Base-by-base conservation (phyloP, 2,329 filamentous ascomycete genomes). In the Exophiala viscosa region DNA sequence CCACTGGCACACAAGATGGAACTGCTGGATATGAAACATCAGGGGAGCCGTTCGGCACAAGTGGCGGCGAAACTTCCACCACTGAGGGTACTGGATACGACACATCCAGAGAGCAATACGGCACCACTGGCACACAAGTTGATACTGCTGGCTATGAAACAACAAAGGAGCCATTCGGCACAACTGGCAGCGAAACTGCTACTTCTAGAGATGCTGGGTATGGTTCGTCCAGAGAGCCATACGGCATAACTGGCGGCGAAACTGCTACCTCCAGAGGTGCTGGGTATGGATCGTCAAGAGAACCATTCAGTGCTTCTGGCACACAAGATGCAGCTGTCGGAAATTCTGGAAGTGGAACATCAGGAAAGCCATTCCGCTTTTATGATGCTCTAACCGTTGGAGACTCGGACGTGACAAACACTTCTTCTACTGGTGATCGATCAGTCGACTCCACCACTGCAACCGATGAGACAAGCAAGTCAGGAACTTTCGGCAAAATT, bases 401-500 rank as follows among this genome's bases (percentile, higher is more conserved):
- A 15, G 52, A 50, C 23, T 51, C 57, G n/a, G 23, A n/a, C 31
- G 34, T 45, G 40, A 54, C 49, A 2, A 41, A 52, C 23, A 50
- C 42, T 5, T 32, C 42, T 11, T 48, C 50, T 18, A 55, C 58
- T 11, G 18, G 44, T 9, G 39, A 50, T 36, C 45, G 41, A 40
- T 45, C 41, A 18, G 4, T 33, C 18, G 28, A 45, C 18, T n/a
- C 45, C 2, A 28, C 33, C 31, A 42, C 23, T 34, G 32, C 23
- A 13, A 11, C 47, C 7, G 33, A 35, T n/a, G 34, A 50, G 39
- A 39, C 50, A 20, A 33, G 48, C 14, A 15, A 36, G 18, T 44
- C 54, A 32, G 45, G 56, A 3, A 53, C 54, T 20, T 32, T 61
- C 10, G 55, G 50, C 11, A 58, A 53, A 39, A 57, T 59, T 7